Base-by-base conservation (phyloP, 176 grass and related monocot genomes). In the Aegilops tauschii region DNA sequence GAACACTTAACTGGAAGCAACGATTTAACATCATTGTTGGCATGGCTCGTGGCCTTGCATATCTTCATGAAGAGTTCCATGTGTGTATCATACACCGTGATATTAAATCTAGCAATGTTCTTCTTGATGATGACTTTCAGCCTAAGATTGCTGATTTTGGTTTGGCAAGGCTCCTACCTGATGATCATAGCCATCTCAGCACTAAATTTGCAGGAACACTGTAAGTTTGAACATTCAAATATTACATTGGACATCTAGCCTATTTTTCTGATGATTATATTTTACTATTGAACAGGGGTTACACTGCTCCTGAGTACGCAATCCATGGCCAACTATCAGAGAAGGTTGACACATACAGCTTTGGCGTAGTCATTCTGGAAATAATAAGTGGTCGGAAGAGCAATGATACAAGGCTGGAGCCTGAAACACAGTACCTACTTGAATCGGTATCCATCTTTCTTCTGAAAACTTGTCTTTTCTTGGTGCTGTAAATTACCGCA, bases 81-180 rank as follows among this genome's bases (percentile, higher is more conserved):
- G 90, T 94, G 12, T 87, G 95, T 65, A 97, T 97, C 76, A 97
- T 97, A 89, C 92, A 94, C 73, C 95, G 95, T 63, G 95, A 97
- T 63, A 97, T 93, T 78, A 97, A 97, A 63, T 91, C 88, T 44
- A 91, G 93, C 69, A 95, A 95, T 78, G 70, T 93, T 80, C 86
- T 97, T 80, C 94, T 96, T 69, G 95, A 97, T 79, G 88, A 93
- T 27, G 80, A 94, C 61, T 91, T 97, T 58, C 84, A 92, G 78
- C 84, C 95, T 21, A 94, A 91, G 84, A 92, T 97, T 73, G 88
- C 90, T 31, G 95, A 97, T 92, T 97, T 94, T 80, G 92, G 90
- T 61, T 83, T 97, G 56, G 95, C 92, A 34, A 80, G 95, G 75
- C 95, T 97, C 70, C 69, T 97, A 50, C 95, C 92, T 13, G 86